phyloP scores from a whole-genome alignment of 768 basidiomycete species.

The Infundibulicybe gibba region DNA sequence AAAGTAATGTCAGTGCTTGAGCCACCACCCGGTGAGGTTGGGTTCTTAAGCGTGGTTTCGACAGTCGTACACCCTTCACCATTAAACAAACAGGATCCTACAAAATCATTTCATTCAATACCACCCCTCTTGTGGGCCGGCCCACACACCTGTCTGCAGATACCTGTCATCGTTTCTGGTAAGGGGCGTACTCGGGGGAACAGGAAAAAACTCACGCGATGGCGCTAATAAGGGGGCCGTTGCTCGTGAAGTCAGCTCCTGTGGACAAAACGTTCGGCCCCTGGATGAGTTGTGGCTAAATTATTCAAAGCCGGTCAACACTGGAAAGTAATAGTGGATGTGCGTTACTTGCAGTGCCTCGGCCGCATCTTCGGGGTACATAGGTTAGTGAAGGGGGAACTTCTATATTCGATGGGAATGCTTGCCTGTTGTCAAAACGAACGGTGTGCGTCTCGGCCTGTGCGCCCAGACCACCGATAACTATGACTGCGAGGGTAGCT shows the following conservation, averaged over 20 bases:
- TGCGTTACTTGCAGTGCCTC: too few species aligned
- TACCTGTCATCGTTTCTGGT: slow-evolving; percentile 22
- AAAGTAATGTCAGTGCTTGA: slow-evolving; percentile 33
- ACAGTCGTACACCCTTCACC: slow-evolving; percentile 35
- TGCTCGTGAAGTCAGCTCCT: slow-evolving; percentile 21
- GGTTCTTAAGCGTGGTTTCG: slow-evolving; percentile 33
- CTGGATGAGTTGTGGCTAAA: slow-evolving; percentile 21
- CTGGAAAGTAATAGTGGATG: too few species aligned
- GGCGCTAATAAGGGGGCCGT: slow-evolving; percentile 23
- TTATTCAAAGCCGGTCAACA: too few species aligned
- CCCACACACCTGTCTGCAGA: slow-evolving; percentile 29
- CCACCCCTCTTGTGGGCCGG: too few species aligned
- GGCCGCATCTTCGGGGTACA: slow-evolving; percentile 8
- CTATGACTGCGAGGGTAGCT: slow-evolving; percentile 5
- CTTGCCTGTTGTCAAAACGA: slow-evolving; percentile 25
- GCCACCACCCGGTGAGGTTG: slow-evolving; percentile 21
- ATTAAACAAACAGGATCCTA: slow-evolving; percentile 31
- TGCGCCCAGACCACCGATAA: slow-evolving; percentile 7
- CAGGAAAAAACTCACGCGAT: slow-evolving; percentile 33
- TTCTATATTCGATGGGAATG: background rate
- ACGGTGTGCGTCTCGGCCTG: slow-evolving; percentile 30
- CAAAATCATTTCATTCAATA: too few species aligned
- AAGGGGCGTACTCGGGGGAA: too few species aligned
- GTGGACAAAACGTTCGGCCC: slow-evolving; percentile 20
- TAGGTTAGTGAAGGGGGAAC: background rate